Evolutionary conservation across 345 rosid genomes (phyloP).

Genomic region (Cardiospermum halicacabum): DNA sequence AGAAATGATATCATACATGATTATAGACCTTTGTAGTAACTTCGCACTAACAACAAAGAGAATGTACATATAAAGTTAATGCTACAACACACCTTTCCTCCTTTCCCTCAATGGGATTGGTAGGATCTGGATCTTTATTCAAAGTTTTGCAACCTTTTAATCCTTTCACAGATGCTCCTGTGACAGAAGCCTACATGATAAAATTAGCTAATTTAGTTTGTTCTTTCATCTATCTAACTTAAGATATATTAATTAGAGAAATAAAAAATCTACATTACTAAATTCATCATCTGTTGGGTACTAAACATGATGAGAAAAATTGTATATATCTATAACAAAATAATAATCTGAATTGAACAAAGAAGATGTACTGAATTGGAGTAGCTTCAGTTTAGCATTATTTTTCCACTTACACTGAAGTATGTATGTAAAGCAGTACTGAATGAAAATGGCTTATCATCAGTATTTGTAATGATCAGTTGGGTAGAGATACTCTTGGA

Average conservation of each 20-base stretch:
- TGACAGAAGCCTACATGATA: constrained; percentile 65
- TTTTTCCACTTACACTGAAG: constrained; percentile 47
- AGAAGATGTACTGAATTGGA: neutral
- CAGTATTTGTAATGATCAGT: constrained; percentile 65
- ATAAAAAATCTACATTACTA: neutral
- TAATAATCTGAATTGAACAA: neutral
- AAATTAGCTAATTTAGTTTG: constrained; percentile 10
- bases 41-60: neutral
- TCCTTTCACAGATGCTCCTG: constrained; percentile 70
- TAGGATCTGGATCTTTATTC: constrained; percentile 90
- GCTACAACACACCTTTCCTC: constrained; percentile 67
- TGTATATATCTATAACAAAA: neutral
- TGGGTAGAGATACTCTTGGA: constrained; percentile 73
- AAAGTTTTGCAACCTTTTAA: constrained; percentile 86
- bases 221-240: constrained; percentile 8
- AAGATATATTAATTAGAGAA: neutral
- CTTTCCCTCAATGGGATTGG: constrained; percentile 62
- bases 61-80: neutral
- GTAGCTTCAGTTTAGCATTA: neutral
- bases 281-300: too few species aligned
- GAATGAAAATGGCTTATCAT: constrained; percentile 76
- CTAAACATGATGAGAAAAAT: neutral
- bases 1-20: constrained; percentile 11
- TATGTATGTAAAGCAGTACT: constrained; percentile 80
- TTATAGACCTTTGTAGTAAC: neutral